phyloP scores from a whole-genome alignment of 2,329 filamentous ascomycete genomes.

The Dactylellina parvicollis region DNA sequence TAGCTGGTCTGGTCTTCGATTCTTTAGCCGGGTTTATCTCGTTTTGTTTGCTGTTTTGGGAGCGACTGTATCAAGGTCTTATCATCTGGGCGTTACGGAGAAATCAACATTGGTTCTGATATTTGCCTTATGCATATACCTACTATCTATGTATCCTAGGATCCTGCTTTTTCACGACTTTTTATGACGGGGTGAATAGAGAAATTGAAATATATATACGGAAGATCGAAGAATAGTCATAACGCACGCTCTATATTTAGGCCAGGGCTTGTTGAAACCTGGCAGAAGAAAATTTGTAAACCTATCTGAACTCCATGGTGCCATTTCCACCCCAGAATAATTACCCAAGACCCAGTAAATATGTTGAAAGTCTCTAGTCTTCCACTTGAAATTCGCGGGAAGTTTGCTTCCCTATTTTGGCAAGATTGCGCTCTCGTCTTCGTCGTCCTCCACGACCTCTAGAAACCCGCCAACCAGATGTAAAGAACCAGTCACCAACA shows the following conservation, averaged over 20 bases:
- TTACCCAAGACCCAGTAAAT: background rate
- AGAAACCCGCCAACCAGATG: slow-evolving; percentile 84
- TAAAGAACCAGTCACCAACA: slow-evolving; percentile 82
- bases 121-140: too few species aligned
- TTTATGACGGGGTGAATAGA: background rate
- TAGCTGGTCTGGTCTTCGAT: slow-evolving; percentile 24
- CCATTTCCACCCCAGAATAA: too few species aligned
- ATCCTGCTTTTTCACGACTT: too few species aligned
- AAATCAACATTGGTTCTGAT: too few species aligned
- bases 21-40: background rate
- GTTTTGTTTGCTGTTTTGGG: background rate
- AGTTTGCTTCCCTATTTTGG: slow-evolving; percentile 3
- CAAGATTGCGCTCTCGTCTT: slow-evolving; percentile 17
- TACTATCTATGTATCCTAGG: too few species aligned
- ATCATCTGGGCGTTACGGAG: too few species aligned
- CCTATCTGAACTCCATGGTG: too few species aligned
- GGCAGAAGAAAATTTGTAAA: background rate
- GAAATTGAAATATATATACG: too few species aligned
- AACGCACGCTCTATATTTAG: background rate
- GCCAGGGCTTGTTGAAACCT: background rate
- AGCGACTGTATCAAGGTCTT: too few species aligned
- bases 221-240: background rate
- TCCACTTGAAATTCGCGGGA: background rate
- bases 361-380: background rate
- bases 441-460: slow-evolving; percentile 71